A percentile compares a stretch with the other conserved stretches of the same genome.
Evolutionary conservation across 768 basidiomycete species (phyloP).

Genomic region (Scleroderma bovista): DNA sequence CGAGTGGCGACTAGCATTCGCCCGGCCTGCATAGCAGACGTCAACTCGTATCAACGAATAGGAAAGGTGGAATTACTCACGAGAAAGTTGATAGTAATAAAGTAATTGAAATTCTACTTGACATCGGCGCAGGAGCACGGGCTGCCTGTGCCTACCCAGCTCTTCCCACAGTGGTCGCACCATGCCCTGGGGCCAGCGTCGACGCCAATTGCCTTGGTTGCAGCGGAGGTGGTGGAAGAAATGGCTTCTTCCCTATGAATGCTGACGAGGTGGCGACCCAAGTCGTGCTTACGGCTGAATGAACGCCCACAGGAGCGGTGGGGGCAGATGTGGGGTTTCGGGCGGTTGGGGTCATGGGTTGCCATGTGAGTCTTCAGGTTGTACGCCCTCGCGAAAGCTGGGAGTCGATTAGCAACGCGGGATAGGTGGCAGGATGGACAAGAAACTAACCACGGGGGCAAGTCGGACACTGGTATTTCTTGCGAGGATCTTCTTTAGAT

Average conservation of each 20-base stretch:
- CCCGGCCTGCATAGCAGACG: slow-evolving; percentile 16
- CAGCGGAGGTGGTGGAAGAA: slow-evolving; percentile 34
- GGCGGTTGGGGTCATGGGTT: slow-evolving; percentile 88
- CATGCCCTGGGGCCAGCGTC: slow-evolving; percentile 57
- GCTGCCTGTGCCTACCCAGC: slow-evolving; percentile 49
- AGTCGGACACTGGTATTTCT: slow-evolving; percentile 70
- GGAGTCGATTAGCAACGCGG: slow-evolving; percentile 3
- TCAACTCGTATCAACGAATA: background rate
- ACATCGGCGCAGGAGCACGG: slow-evolving; percentile 61
- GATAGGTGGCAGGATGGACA: background rate
- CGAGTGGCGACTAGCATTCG: slow-evolving; percentile 33
- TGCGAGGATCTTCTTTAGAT: slow-evolving; percentile 58
- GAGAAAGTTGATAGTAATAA: slow-evolving; percentile 16
- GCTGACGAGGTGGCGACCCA: slow-evolving; percentile 83
- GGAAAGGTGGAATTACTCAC: background rate
- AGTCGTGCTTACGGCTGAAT: slow-evolving; percentile 91
- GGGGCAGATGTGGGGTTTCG: slow-evolving; percentile 86
- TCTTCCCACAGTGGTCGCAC: slow-evolving; percentile 73
- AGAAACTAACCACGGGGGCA: slow-evolving; percentile 61
- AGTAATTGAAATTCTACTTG: slow-evolving; percentile 39
- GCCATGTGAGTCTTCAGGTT: slow-evolving; percentile 95
- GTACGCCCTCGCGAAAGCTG: slow-evolving; percentile 89
- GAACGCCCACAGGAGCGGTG: slow-evolving; percentile 83
- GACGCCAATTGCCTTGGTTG: slow-evolving; percentile 57
- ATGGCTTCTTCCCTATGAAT: slow-evolving; percentile 72